Percentiles rank a stretch among this genome's conserved stretches.
Conservation (phyloP, 371 early-diverging fungal species). For the Thermomucor indicae-seudaticae region DNA sequence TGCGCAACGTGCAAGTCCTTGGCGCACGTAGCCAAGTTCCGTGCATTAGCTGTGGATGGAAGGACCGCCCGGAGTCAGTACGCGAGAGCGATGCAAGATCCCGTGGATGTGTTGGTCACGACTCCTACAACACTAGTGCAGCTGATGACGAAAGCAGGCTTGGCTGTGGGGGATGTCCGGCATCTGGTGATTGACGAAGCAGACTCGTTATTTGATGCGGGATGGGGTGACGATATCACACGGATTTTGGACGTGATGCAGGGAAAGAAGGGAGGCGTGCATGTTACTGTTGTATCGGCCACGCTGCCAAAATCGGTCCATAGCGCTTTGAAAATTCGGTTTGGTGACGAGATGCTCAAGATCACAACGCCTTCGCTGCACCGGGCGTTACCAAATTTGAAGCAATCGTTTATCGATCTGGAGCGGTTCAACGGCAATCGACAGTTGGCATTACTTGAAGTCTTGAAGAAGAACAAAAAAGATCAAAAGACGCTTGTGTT, state of each 20-base stretch:
- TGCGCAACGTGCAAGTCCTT: constrained; percentile 58
- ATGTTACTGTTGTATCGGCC: constrained; percentile 73
- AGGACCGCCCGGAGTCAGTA: constrained; percentile 34
- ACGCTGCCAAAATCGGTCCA: constrained; percentile 83
- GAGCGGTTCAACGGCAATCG: constrained; percentile 58
- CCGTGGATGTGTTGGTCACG: constrained; percentile 79
- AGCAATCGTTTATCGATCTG: constrained; percentile 76
- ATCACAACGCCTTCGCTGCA: constrained; percentile 86
- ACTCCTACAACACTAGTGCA: constrained; percentile 67
- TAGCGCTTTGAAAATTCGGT: constrained; percentile 49
- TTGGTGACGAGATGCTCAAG: constrained; percentile 51
- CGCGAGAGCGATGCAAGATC: constrained; percentile 34
- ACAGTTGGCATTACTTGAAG: constrained; percentile 65
- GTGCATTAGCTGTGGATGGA: constrained; percentile 59
- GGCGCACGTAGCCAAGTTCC: constrained; percentile 67
- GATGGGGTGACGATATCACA: constrained; percentile 66
- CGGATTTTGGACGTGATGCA: constrained; percentile 6
- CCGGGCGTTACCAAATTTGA: constrained; percentile 67
- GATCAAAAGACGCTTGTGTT: constrained; percentile 71
- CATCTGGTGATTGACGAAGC: constrained; percentile 90
- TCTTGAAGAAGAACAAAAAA: constrained; percentile 63
- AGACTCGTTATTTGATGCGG: constrained; percentile 86
- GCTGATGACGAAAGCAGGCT: constrained; percentile 32
- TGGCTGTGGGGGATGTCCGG: constrained; percentile 56
- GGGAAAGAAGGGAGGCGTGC: constrained; percentile 10